phyloP scores from a whole-genome alignment of 2,329 filamentous ascomycete species.

The Chaetomium strumarium region DNA sequence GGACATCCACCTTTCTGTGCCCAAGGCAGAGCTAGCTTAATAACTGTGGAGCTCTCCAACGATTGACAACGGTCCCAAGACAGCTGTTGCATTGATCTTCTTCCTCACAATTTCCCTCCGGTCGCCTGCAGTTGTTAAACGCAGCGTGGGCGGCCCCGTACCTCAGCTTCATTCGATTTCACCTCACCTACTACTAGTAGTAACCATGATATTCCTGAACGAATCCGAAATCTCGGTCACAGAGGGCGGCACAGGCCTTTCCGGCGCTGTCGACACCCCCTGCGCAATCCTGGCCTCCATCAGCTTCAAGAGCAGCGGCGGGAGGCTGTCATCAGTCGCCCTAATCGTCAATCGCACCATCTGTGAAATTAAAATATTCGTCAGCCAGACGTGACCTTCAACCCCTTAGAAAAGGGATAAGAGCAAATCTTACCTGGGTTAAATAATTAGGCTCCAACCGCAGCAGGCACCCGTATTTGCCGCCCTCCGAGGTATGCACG shows the following conservation, averaged over 20 bases:
- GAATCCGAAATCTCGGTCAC: slow-evolving; percentile 48
- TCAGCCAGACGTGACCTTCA: slow-evolving; percentile 18
- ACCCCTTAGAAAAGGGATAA: neutral
- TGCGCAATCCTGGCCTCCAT: slow-evolving; percentile 77
- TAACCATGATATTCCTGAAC: slow-evolving; percentile 53
- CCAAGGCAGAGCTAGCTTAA: too few relatives aligned
- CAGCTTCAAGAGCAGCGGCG: slow-evolving; percentile 69
- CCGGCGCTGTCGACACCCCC: slow-evolving; percentile 40
- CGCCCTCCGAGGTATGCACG: slow-evolving; percentile 71
- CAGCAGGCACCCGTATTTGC: slow-evolving; percentile 91
- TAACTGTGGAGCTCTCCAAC: too few relatives aligned
- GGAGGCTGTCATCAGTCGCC: slow-evolving; percentile 87
- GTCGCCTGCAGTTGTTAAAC: too few relatives aligned
- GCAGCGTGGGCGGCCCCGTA: neutral
- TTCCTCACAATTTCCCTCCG: too few relatives aligned
- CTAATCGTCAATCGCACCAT: slow-evolving; percentile 94
- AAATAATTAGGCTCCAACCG: slow-evolving; percentile 90
- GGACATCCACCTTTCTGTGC: too few relatives aligned
- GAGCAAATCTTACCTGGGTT: slow-evolving; percentile 63
- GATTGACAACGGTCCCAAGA: too few relatives aligned
- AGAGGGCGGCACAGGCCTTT: slow-evolving; percentile 37
- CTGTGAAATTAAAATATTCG: slow-evolving; percentile 42
- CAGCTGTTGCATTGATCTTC: too few relatives aligned
- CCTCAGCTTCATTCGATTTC: neutral
- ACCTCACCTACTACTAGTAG: slow-evolving; percentile 13